Percentiles rank a stretch among this genome's conserved stretches.
Evolutionary conservation across 179 eudicot species (phyloP).

Genomic region (Silene coronaria): DNA sequence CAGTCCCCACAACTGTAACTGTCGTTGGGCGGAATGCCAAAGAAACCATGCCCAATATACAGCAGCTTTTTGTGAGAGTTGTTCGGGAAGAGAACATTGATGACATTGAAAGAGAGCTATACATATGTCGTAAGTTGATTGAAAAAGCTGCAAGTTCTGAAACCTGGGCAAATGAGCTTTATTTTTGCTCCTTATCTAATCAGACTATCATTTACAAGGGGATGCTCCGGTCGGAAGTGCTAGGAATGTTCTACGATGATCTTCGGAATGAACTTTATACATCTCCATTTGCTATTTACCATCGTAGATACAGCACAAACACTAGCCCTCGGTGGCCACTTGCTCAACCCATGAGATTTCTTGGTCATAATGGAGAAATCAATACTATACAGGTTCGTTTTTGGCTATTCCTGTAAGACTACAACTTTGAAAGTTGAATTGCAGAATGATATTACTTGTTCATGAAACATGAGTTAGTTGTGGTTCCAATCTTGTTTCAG

Average conservation of each 20-base stretch:
- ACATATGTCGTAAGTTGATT: conserved; percentile 88
- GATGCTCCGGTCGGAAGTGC: conserved; percentile 96
- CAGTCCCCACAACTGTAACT: conserved; percentile 70
- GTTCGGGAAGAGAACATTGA: conserved; percentile 67
- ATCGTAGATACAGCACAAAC: conserved; percentile 96
- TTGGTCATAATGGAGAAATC: conserved; percentile 99
- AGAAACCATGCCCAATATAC: conserved; percentile 95
- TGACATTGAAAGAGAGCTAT: conserved; percentile 93
- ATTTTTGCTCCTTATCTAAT: conserved; percentile 92
- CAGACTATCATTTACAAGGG: conserved; percentile 97
- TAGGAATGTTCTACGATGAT: conserved; percentile 80
- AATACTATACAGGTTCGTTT: conserved; percentile 91
- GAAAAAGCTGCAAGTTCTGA: conserved; percentile 68
- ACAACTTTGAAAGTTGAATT: conserved; percentile 14
- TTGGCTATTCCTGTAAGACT: conserved; percentile 5
- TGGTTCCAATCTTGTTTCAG: conserved; percentile 38
- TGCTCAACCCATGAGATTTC: conserved; percentile 99
- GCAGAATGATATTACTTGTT: conserved; percentile 10
- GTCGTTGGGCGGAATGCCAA: conserved; percentile 83
- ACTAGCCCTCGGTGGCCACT: conserved; percentile 99
- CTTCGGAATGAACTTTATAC: conserved; percentile 68
- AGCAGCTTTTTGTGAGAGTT: conserved; percentile 78
- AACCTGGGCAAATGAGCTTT: conserved; percentile 82
- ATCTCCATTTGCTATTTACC: conserved; percentile 93
- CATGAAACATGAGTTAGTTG: conserved; percentile 10